Evolutionary conservation across 164 flowering plant genomes (phyloP).

Genomic region (Berberis thunbergii): DNA sequence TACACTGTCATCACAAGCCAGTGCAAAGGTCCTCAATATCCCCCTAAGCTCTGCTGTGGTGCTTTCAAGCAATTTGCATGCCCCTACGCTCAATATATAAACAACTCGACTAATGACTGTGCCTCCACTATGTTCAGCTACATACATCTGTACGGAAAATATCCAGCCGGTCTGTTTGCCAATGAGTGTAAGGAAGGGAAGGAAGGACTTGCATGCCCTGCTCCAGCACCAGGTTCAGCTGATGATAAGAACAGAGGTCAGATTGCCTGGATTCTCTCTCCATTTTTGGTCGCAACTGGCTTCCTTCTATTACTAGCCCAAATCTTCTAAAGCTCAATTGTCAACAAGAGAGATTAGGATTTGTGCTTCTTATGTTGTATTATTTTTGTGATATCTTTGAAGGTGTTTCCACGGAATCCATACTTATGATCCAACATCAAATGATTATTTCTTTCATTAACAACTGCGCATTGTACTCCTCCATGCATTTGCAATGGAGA

Average conservation of each 20-base stretch:
- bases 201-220: conserved; percentile 14
- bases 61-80: conserved; percentile 41
- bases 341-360: neutral
- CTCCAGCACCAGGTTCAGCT: conserved; percentile 3
- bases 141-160: conserved; percentile 35
- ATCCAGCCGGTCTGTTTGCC: conserved; percentile 45
- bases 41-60: conserved; percentile 26
- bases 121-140: conserved; percentile 39
- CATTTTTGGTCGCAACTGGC: conserved; percentile 7
- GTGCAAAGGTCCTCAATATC: conserved; percentile 50
- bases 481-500: too few species aligned
- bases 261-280: neutral
- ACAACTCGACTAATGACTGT: conserved; percentile 32
- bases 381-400: neutral
- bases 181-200: conserved; percentile 9
- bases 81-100: conserved; percentile 22
- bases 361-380: neutral
- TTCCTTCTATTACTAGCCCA: conserved; percentile 5
- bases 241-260: conserved; percentile 6
- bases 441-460: too few species aligned
- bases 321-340: conserved; percentile 3
- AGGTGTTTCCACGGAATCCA: neutral
- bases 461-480: too few species aligned
- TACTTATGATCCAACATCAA: too few species aligned
- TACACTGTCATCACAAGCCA: conserved; percentile 50